phyloP scores from a whole-genome alignment of 2,329 filamentous ascomycete species.

The Nothopassalora personata region DNA sequence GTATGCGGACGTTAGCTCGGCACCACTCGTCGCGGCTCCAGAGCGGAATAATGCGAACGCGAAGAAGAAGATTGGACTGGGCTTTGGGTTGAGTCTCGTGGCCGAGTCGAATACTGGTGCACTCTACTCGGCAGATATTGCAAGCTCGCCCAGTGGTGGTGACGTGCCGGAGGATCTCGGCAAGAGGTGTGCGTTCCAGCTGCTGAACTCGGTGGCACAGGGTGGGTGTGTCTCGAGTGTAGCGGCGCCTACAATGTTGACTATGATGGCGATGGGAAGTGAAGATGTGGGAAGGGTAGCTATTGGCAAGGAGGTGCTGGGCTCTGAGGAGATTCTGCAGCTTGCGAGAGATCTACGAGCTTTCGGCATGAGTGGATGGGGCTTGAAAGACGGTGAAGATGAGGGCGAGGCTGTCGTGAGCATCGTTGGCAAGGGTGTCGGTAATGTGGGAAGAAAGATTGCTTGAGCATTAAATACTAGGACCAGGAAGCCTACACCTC shows the following conservation, averaged over 20 bases:
- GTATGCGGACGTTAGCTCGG: slow-evolving; percentile 61
- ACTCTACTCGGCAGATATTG: slow-evolving; percentile 80
- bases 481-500: too few relatives aligned
- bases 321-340: slow-evolving; percentile 71
- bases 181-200: slow-evolving; percentile 77
- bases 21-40: slow-evolving; percentile 59
- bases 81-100: slow-evolving; percentile 84
- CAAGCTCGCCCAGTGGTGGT: slow-evolving; percentile 68
- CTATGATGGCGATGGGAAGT: slow-evolving; percentile 94
- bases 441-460: slow-evolving; percentile 91
- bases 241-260: slow-evolving; percentile 69
- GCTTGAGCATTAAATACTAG: slow-evolving; percentile 34
- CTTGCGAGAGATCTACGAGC: slow-evolving; percentile 77
- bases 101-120: slow-evolving; percentile 87
- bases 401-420: slow-evolving; percentile 72
- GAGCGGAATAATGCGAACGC: slow-evolving; percentile 59
- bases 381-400: slow-evolving; percentile 64
- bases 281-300: slow-evolving; percentile 89
- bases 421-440: slow-evolving; percentile 87
- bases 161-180: slow-evolving; percentile 86
- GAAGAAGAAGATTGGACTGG: slow-evolving; percentile 65
- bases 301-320: slow-evolving; percentile 74
- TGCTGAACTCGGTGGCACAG: slow-evolving; percentile 74
- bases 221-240: slow-evolving; percentile 75
- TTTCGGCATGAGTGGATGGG: slow-evolving; percentile 92